Evolutionary conservation across 1,284 basidiomycete genomes (phyloP), one percentile per base, ranked within the genome.

Genomic region (Volvariella volvacea): DNA sequence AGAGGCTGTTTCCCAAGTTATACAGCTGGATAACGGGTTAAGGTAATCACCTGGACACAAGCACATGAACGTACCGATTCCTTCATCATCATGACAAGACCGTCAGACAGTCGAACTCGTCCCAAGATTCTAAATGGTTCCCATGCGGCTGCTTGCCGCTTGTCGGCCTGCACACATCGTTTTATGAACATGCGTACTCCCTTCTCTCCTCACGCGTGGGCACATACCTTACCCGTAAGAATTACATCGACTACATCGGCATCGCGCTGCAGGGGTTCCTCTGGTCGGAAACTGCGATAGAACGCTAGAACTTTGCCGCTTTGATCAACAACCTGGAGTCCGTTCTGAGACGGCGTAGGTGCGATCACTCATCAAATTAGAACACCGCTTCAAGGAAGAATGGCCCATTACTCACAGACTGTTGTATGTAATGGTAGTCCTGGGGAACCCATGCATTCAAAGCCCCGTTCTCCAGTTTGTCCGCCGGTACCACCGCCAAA

Each of bases 21-120:
- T 43, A 50, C 22, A 62, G 49, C 43, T 60, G 48, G 41, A 48
- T 22, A 47, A 12, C 44, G 46, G 40, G 41, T 20, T 45, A 34
- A 50, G 46, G 34, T 16, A 19, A 34, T 38, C 21, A 37, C 3
- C 21, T 30, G 19, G 22, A 44, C 19, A 34, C 40, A 17, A 31
- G 30, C 12, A 21, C 4, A 15, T 33, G 40, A 12, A 60, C 70
- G 45, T 48, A 76, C 76, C 30, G 65, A 62, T 57, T 68, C 63
- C 19, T 67, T 63, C 39, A 60, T 56, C 45, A 78, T 53, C 32
- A 67, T 63, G 28, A 76, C 61, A 43, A 78, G 59, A 16, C 77
- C 77, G 52, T 79, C 78, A 9, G 65, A 60, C 45, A 71, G 55
- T 33, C 76, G 65, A 40, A 78, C 61, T 22, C 75, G 71, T 41